Base-by-base conservation (phyloP, 2,329 filamentous ascomycete genomes). In the Blastomyces gilchristii region DNA sequence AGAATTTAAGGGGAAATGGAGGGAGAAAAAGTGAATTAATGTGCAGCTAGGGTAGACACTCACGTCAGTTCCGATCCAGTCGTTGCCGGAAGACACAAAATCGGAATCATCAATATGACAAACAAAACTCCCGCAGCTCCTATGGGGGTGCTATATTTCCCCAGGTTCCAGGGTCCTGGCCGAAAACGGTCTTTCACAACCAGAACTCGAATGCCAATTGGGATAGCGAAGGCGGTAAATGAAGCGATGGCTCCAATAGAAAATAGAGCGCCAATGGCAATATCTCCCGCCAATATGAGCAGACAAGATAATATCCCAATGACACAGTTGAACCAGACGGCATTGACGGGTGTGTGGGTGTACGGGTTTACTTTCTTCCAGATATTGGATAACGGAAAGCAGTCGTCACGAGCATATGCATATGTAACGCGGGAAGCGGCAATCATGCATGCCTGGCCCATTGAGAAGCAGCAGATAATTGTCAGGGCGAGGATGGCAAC, bases 361-460 rank as follows among this genome's bases (percentile, higher is more conserved):
- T 74, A 70, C 1, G 70, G 68, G 73, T 89, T 86, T 60, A 89
- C 85, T 31, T 75, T 70, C 68, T 83, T 84, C 78, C 85, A 86
- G 68, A 80, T 79, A 0, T 74, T 74, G 5, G 83, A 85, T 6
- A 83, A 69, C 0, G 87, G 87, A 70, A 90, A 87, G 71, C 85
- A 87, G 68, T 84, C 86, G 69, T 90, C 87, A 43, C 87, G 84
- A 22, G 87, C 86, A 73, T 90, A 90, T 18, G 87, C 87, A 69
- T 87, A 90, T 1, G 86, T 87, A 54, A 89, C 87, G 58, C 87
- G 81, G 28, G 83, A 87, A 11, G 82, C 82, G 8, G 82, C 81
- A 47, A 90, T 83, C 84, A 88, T 89, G 71, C 86, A 88, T 1
- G 86, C 87, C 71, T 89, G 86, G 6, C 87, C 87, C 84, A 89